These are phyloP conservation scores for Aphanocladium album DNA, from an alignment of 2,329 filamentous ascomycete genomes.

Conservation along the genomic window DNA sequence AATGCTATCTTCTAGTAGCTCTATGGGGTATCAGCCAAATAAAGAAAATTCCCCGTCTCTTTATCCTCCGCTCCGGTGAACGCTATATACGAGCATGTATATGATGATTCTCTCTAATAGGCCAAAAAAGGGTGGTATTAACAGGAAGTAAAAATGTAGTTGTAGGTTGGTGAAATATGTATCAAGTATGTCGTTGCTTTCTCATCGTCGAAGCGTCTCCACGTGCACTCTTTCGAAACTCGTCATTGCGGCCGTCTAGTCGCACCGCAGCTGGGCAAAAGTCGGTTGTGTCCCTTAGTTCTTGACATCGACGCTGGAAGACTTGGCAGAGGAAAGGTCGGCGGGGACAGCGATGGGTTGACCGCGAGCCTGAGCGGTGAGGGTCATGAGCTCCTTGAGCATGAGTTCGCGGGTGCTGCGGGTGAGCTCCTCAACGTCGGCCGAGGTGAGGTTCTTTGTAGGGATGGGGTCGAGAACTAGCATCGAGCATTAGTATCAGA, in stretches of 20 bases:
- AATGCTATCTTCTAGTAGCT: constrained; percentile 17
- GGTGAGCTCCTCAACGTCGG: constrained; percentile 72
- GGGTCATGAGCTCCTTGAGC: constrained; percentile 57
- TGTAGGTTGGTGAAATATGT: background rate
- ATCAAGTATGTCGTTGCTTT: background rate
- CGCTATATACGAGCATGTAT: background rate
- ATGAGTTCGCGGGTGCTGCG: constrained; percentile 67
- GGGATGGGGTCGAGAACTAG: constrained; percentile 75
- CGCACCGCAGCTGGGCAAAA: too few species aligned
- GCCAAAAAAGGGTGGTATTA: background rate
- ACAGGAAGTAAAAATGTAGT: background rate
- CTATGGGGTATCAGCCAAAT: constrained; percentile 16
- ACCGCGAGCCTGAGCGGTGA: constrained; percentile 49
- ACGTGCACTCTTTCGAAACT: background rate
- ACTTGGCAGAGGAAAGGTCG: constrained; percentile 15
- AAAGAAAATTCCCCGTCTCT: background rate
- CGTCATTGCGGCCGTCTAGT: background rate
- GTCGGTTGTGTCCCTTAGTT: background rate
- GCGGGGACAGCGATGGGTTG: constrained; percentile 28
- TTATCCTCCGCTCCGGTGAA: background rate
- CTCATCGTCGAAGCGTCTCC: background rate
- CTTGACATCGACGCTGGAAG: constrained; percentile 25
- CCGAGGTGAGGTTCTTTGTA: constrained; percentile 65
- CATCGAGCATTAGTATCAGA: constrained; percentile 1
- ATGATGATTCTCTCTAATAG: background rate